Conservation (phyloP, 495 filamentous ascomycete genomes). For the Annulohypoxylon nitens region DNA sequence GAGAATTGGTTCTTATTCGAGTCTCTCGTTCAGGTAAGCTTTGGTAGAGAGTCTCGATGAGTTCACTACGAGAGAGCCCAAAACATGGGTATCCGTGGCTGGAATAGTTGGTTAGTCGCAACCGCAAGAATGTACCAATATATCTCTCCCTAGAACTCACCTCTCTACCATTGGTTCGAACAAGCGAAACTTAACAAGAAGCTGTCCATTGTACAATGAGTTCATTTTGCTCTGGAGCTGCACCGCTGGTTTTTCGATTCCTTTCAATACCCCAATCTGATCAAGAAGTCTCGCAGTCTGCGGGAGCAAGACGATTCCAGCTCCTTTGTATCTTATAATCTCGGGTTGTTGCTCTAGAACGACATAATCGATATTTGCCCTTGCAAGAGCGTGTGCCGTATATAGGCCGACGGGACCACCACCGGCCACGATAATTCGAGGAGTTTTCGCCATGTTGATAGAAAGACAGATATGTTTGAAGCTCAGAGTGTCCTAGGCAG, state of each 20-base stretch:
- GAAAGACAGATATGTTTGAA: not conserved
- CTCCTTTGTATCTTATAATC: slow-evolving; percentile 57
- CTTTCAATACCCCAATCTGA: slow-evolving; percentile 57
- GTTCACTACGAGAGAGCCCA: slow-evolving; percentile 51
- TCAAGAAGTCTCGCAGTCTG: slow-evolving; percentile 50
- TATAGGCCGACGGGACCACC: slow-evolving; percentile 64
- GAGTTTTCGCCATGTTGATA: not conserved
- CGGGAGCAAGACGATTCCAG: slow-evolving; percentile 50
- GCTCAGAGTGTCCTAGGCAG: not conserved
- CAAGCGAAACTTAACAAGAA: not conserved
- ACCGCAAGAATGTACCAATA: not conserved
- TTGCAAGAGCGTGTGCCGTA: slow-evolving; percentile 58
- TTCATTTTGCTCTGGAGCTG: slow-evolving; percentile 6
- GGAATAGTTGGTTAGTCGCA: not conserved
- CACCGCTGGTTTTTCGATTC: slow-evolving; percentile 1
- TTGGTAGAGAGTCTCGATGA: slow-evolving; percentile 54
- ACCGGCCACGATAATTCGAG: slow-evolving; percentile 60
- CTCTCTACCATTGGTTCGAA: slow-evolving; percentile 29
- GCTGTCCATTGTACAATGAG: slow-evolving; percentile 28
- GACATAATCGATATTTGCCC: slow-evolving; percentile 61
- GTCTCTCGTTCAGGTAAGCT: slow-evolving; percentile 46
- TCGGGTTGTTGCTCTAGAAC: slow-evolving; percentile 59
- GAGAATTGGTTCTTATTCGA: slow-evolving; percentile 47
- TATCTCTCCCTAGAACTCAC: slow-evolving; percentile 23
- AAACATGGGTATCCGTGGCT: slow-evolving; percentile 28